Evolutionary conservation across 805 yeast species (phyloP), one percentile per base, ranked within the genome.

Genomic region (Barnettozyma sucrosica): DNA sequence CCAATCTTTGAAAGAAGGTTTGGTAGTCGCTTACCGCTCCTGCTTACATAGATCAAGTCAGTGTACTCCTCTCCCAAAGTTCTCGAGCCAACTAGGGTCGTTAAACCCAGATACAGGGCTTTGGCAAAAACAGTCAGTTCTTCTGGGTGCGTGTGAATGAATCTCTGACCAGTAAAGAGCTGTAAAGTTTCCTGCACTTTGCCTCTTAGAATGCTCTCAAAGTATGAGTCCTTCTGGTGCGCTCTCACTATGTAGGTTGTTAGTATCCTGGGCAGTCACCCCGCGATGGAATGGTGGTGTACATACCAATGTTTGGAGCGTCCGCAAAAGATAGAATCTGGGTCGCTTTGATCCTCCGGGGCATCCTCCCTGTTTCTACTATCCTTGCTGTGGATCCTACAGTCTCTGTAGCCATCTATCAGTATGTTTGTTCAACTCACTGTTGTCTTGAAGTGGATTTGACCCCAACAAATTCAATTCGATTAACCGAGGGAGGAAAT

Each of bases 61-160:
- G 89, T 89, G 65, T 92, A 92, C 66, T 92, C 97, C 62, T 92
- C 98, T 1, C 99, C 99, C 24, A 93, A 67, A 0, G 98, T 92
- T 46, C 92, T 73, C 2, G 86, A 77, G 0, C 92, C 92, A 5
- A 78, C 49, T 13, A 85, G 66, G 0, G 97, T 90, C 0, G 97
- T 92, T 20, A 87, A 66, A 2, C 75, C 64, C n/a, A 88, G 69
- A 60, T 92, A 92, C 0, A 83, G 39, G 1, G 82, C 63, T 45
- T 81, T 81, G 9, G 85, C 77, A 2, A 71, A 61, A 0, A 79
- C 73, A 0, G 81, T 67, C 13, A 89, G 70, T 55, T 83, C 87
- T 39, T 77, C 75, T 2, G 85, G 77, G 55, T 83, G 76, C 4
- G 75, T 66, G 57, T 86, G 83, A 10, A 82, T 71, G 57, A 81